These are phyloP conservation scores for Lachancea sp. DNA, from an alignment of 805 yeast species.

Conservation along the genomic window DNA sequence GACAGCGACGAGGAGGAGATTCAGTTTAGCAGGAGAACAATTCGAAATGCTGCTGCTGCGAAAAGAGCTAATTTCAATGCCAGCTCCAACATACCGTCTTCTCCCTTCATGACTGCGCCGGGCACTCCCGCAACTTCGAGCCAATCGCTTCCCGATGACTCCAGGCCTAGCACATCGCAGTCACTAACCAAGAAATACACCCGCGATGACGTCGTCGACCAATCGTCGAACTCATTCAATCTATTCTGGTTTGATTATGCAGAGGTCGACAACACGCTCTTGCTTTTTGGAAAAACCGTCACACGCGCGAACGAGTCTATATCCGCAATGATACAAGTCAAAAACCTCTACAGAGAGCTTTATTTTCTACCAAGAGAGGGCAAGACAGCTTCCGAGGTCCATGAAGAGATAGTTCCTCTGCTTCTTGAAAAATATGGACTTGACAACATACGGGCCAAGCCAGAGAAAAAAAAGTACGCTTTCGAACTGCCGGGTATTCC, in stretches of 20 bases:
- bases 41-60: conserved; percentile 24
- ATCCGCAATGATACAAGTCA: conserved; percentile 72
- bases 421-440: conserved; percentile 58
- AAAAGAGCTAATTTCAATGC: conserved; percentile 25
- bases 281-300: conserved; percentile 75
- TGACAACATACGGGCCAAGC: conserved; percentile 57
- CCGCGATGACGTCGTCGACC: conserved; percentile 31
- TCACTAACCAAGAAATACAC: conserved; percentile 16
- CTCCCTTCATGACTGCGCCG: conserved; percentile 32
- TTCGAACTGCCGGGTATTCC: conserved; percentile 83
- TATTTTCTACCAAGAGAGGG: conserved; percentile 68
- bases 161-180: not conserved
- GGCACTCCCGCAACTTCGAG: conserved; percentile 21
- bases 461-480: conserved; percentile 73
- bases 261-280: conserved; percentile 62
- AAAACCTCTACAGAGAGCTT: conserved; percentile 62
- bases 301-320: conserved; percentile 52
- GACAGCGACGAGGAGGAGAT: conserved; percentile 32
- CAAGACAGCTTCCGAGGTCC: conserved; percentile 59
- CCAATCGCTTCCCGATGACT: not conserved
- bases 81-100: conserved; percentile 18
- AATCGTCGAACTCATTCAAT: conserved; percentile 45
- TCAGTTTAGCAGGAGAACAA: conserved; percentile 24
- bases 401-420: conserved; percentile 67
- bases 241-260: conserved; percentile 90